Evolutionary conservation across 176 grass and related monocot species (phyloP).

Genomic region (Guadua angustifolia): DNA sequence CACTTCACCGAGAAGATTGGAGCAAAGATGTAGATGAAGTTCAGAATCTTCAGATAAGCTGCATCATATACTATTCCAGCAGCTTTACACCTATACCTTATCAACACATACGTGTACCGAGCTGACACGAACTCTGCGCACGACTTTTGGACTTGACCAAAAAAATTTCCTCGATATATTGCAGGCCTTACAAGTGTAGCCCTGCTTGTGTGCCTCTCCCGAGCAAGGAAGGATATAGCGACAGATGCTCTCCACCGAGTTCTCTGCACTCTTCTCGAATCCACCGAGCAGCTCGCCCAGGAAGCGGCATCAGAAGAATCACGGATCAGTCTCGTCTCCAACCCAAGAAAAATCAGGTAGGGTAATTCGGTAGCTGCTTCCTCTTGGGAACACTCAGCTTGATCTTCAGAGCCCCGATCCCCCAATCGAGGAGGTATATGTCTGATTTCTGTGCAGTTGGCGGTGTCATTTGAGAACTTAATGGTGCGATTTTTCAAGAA

Average conservation of each 20-base stretch:
- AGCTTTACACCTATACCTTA: slow-evolving; percentile 11
- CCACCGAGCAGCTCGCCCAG: neutral
- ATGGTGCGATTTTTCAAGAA: neutral
- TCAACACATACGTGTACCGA: neutral
- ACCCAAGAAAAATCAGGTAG: neutral
- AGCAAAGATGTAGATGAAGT: neutral
- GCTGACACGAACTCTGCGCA: neutral
- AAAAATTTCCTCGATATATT: neutral
- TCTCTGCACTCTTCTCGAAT: no score
- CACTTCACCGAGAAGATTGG: neutral
- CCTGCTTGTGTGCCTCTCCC: neutral
- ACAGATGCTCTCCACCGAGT: no score
- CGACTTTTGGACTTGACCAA: neutral
- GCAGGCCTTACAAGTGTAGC: neutral
- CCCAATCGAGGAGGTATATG: neutral
- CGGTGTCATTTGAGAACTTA: neutral
- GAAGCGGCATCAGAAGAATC: neutral
- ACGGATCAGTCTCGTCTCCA: neutral
- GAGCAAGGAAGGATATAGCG: neutral
- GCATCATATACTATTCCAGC: neutral
- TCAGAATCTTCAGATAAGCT: neutral
- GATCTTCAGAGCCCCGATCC: neutral
- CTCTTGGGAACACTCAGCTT: neutral
- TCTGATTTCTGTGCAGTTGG: neutral
- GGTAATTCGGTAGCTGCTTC: neutral